Evolutionary conservation across 306 rosid genomes (phyloP), one percentile per base, ranked within the genome.

Genomic region (Prosopis cineraria): DNA sequence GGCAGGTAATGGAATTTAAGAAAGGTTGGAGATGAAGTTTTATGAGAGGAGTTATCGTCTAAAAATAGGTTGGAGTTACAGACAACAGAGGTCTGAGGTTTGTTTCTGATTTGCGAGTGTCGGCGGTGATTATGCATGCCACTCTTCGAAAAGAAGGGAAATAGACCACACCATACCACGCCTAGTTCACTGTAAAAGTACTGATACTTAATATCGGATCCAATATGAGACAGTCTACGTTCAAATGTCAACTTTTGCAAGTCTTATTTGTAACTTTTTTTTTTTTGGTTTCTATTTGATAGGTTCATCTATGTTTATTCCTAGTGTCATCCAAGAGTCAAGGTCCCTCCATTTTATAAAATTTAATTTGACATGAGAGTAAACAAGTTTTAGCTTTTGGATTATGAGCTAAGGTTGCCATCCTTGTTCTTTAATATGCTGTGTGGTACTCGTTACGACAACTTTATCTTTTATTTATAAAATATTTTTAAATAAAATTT

Each of bases 1-100:
- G 85, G 83, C 72, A 69, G 92, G 87, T 85, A 80, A 75, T 80
- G 80, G 83, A 83, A 83, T 88, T 90, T 83, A 88, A 86, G 87
- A 73, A 73, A 68, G 83, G 77, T 65, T 8, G 63, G 12, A 22
- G 8, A 33, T 36, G 48, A 11, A n/a, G 22, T 2, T 24, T 60
- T 7, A 53, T 34, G 41, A 31, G 50, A 40, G 52, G 52, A 29
- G 43, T n/a, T 33, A 27, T 62, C 53, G 33, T 36, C 43, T 27
- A 41, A 53, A 6, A 72, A 63, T 47, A 77, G 33, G 72, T 40
- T 14, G 36, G 70, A 24, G 16, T 27, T 3, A 30, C 7, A 31
- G 70, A 58, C 13, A 0, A 53, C 60, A 17, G 30, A n/a, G 66
- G 29, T 40, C 14, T 40, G 45, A 3, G 24, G 33, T 36, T 56